Conservation (phyloP, 805 yeast species). For the Komagataella populi region DNA sequence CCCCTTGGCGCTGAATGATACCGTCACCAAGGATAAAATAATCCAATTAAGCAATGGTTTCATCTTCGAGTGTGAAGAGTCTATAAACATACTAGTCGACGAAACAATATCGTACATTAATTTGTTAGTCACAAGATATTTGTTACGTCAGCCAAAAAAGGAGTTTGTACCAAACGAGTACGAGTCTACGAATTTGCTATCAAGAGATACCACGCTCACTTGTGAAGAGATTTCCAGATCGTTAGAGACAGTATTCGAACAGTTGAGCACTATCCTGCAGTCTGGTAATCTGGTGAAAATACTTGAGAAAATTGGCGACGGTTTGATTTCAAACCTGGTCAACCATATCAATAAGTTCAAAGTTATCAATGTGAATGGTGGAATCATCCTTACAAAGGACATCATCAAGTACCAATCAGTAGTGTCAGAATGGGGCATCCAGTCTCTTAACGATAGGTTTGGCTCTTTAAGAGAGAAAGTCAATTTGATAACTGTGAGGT, state of each 20-base stretch:
- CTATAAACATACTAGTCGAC: slow-evolving; percentile 48
- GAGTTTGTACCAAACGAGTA: slow-evolving; percentile 44
- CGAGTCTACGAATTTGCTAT: slow-evolving; percentile 5
- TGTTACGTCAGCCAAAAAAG: slow-evolving; percentile 58
- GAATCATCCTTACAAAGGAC: slow-evolving; percentile 70
- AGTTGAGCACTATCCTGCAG: slow-evolving; percentile 8
- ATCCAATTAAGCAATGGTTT: slow-evolving; percentile 48
- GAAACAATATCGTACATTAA: slow-evolving; percentile 43
- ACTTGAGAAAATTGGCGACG: slow-evolving; percentile 37
- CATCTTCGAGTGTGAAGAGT: slow-evolving; percentile 46
- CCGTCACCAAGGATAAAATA: slow-evolving; percentile 43
- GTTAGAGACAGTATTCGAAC: slow-evolving; percentile 4
- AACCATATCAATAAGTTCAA: slow-evolving; percentile 64
- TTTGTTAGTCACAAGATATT: slow-evolving; percentile 31
- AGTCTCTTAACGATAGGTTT: slow-evolving; percentile 47
- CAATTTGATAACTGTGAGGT: slow-evolving; percentile 74
- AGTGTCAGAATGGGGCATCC: slow-evolving; percentile 40
- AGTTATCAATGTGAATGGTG: slow-evolving; percentile 65
- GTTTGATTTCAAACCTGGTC: slow-evolving; percentile 42
- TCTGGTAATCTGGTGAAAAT: slow-evolving; percentile 23
- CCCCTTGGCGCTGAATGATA: slow-evolving; percentile 55
- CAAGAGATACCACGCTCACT: slow-evolving; percentile 54
- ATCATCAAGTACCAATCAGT: slow-evolving; percentile 61
- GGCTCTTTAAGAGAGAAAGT: slow-evolving; percentile 70
- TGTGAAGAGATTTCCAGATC: slow-evolving; percentile 51